These are phyloP conservation scores for Conticribra weissflogii DNA, from an alignment of 108 stramenopile species.

Conservation along the genomic window DNA sequence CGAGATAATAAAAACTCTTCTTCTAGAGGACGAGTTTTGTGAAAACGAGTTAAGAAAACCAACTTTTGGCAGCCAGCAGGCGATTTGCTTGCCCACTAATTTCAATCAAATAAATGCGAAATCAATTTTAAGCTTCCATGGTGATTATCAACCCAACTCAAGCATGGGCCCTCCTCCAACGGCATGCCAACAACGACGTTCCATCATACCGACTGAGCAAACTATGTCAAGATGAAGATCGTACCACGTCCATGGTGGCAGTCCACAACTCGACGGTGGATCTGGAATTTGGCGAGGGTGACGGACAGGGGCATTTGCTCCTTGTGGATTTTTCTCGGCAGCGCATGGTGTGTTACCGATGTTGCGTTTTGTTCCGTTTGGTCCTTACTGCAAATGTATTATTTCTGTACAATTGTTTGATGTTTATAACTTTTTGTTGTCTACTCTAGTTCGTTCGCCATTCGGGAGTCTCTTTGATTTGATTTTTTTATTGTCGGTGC, in stretches of 20 bases:
- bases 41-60: no score
- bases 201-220: slow-evolving; percentile 56
- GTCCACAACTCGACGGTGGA: slow-evolving; percentile 5
- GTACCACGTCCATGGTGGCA: slow-evolving; percentile 44
- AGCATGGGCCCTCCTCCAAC: slow-evolving; percentile 71
- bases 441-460: background rate
- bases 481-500: background rate
- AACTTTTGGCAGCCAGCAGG: no score
- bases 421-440: no score
- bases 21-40: no score
- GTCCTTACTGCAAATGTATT: no score
- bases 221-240: slow-evolving; percentile 67
- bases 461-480: background rate
- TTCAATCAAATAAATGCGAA: no score
- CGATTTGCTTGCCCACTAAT: no score
- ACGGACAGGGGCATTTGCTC: slow-evolving; percentile 10
- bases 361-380: background rate
- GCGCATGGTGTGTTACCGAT: slow-evolving; percentile 49
- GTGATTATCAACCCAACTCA: slow-evolving; percentile 56
- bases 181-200: slow-evolving; percentile 79
- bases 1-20: no score
- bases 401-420: no score
- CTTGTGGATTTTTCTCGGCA: slow-evolving; percentile 78
- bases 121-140: background rate
- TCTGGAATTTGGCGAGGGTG: slow-evolving; percentile 2